phyloP scores from a whole-genome alignment of 2,329 filamentous ascomycete genomes.

The Dendrostoma leiphaemia region DNA sequence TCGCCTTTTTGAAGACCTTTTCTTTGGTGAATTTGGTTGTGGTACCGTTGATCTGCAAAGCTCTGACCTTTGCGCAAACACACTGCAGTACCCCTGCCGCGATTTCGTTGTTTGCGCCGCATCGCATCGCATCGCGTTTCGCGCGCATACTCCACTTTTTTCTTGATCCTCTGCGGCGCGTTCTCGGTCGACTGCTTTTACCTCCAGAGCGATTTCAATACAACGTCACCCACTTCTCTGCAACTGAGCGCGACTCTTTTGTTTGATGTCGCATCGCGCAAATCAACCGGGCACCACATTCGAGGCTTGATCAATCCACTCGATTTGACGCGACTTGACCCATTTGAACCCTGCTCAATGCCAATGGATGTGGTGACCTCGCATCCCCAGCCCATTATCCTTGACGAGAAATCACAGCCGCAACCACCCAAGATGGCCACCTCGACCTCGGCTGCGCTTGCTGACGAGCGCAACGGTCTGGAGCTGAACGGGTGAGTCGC shows the following conservation, averaged over 20 bases:
- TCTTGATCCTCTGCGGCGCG: background rate
- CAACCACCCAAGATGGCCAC: conserved; percentile 46
- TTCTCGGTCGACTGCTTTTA: background rate
- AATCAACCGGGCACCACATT: conserved; percentile 20
- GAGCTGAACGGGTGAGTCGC: conserved; percentile 57
- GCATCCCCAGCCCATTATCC: conserved; percentile 38
- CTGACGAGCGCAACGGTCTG: conserved; percentile 26
- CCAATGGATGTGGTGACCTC: conserved; percentile 55
- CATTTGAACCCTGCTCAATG: no score
- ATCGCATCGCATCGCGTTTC: conserved; percentile 19
- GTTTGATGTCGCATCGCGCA: conserved; percentile 34
- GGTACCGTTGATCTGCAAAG: no score
- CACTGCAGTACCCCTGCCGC: no score
- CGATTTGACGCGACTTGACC: no score
- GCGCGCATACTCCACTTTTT: conserved; percentile 9
- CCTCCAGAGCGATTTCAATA: no score
- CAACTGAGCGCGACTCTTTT: conserved; percentile 15
- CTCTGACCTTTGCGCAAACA: no score
- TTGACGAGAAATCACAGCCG: conserved; percentile 51
- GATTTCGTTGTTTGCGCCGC: conserved; percentile 12
- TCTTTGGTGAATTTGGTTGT: no score
- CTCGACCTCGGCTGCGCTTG: conserved; percentile 40
- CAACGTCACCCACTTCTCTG: background rate
- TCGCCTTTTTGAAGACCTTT: no score
- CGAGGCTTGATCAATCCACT: conserved; percentile 23